These are phyloP conservation scores for Cymbopogon flexuosus DNA, from an alignment of 202 grass and related monocot species.

Conservation along the genomic window DNA sequence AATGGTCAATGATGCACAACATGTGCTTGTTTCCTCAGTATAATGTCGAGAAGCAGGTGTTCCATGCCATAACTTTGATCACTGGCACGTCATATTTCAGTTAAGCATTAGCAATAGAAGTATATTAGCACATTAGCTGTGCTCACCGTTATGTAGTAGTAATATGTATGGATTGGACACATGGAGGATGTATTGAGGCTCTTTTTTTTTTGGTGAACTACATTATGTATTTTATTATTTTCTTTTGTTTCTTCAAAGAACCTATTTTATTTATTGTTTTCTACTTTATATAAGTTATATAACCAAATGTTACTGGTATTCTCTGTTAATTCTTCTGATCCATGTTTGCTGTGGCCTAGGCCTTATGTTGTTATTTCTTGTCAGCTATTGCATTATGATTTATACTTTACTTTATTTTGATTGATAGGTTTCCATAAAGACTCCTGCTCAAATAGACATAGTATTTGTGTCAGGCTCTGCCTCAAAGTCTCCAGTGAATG, in stretches of 20 bases:
- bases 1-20: neutral
- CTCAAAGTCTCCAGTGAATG: slow-evolving; percentile 38
- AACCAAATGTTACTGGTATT: neutral
- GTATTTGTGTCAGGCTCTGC: slow-evolving; percentile 67
- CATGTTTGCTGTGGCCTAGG: neutral
- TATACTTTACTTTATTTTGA: neutral
- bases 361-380: neutral
- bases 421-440: slow-evolving; percentile 56
- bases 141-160: neutral
- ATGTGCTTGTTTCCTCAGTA: neutral
- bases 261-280: neutral
- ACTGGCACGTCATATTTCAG: neutral
- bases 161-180: neutral
- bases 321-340: neutral
- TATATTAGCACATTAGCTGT: neutral
- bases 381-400: slow-evolving; percentile 1
- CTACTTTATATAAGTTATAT: neutral
- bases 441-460: slow-evolving; percentile 72
- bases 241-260: neutral
- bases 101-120: neutral
- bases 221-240: neutral
- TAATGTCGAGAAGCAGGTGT: neutral
- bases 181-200: neutral
- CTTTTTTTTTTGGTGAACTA: neutral
- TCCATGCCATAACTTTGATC: neutral